Evolutionary conservation across 2,329 filamentous ascomycete genomes (phyloP).

Genomic region (Didymella pomorum): DNA sequence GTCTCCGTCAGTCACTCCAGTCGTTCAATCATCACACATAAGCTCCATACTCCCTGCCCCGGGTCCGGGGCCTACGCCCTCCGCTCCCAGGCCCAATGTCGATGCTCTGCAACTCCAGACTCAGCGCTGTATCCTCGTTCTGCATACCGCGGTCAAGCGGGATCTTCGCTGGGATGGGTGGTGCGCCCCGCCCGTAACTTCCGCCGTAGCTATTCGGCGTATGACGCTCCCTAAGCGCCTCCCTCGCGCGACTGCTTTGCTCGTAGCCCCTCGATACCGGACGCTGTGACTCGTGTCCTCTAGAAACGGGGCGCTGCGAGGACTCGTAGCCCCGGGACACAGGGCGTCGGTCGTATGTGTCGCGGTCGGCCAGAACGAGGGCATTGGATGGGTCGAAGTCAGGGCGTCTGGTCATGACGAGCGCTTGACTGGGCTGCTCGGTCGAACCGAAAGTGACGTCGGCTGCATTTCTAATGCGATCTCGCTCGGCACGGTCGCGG

Average conservation of each 20-base stretch:
- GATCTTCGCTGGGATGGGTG: conserved; percentile 75
- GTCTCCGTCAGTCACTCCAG: background rate
- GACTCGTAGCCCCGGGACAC: conserved; percentile 42
- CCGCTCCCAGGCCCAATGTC: conserved; percentile 52
- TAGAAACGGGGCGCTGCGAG: conserved; percentile 40
- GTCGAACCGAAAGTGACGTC: conserved; percentile 34
- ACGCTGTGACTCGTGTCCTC: conserved; percentile 30
- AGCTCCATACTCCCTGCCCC: conserved; percentile 11
- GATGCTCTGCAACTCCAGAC: conserved; percentile 71
- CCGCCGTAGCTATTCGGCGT: conserved; percentile 31
- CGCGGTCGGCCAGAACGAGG: conserved; percentile 37
- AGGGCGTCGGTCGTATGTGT: conserved; percentile 29
- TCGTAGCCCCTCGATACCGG: conserved; percentile 21
- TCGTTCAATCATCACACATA: conserved; percentile 1
- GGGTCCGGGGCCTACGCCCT: conserved; percentile 28
- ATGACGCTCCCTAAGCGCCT: conserved; percentile 47
- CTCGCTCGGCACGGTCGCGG: conserved; percentile 44
- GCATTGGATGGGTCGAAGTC: conserved; percentile 22
- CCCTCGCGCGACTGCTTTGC: conserved; percentile 19
- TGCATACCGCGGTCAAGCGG: conserved; percentile 55
- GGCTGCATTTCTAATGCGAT: conserved; percentile 44
- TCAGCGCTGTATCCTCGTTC: conserved; percentile 64
- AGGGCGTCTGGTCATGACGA: conserved; percentile 39
- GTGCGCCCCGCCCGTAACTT: conserved; percentile 44
- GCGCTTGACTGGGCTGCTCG: conserved; percentile 35